Conservation (phyloP, 2,329 filamentous ascomycete species). For the Aspergillus arachidicola region DNA sequence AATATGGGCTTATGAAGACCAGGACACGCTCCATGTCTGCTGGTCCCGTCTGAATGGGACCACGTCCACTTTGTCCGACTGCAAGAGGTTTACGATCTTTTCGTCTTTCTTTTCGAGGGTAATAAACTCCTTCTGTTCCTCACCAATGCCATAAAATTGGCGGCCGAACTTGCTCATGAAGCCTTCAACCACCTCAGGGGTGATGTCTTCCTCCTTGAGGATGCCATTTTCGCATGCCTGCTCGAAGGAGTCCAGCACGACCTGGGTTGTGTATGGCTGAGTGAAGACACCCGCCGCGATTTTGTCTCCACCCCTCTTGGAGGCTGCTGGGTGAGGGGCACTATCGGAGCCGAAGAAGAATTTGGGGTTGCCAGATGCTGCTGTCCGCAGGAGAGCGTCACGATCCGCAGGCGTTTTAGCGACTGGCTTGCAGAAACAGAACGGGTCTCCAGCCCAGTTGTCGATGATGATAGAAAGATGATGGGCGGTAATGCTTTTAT, state of each 20-base stretch:
- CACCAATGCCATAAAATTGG: conserved; percentile 59
- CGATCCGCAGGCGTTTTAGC: conserved; percentile 73
- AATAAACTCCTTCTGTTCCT: conserved; percentile 54
- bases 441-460: conserved; percentile 70
- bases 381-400: conserved; percentile 68
- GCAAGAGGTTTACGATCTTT: conserved; percentile 58
- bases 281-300: conserved; percentile 64
- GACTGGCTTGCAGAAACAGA: conserved; percentile 79
- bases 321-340: conserved; percentile 64
- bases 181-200: conserved; percentile 55
- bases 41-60: conserved; percentile 68
- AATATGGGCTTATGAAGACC: conserved; percentile 25
- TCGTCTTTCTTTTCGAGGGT: conserved; percentile 59
- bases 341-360: conserved; percentile 74
- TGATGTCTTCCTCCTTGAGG: conserved; percentile 57
- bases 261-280: conserved; percentile 61
- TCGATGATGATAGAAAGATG: conserved; percentile 81
- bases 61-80: conserved; percentile 61
- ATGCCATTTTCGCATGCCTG: conserved; percentile 57
- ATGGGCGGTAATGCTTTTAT: conserved; percentile 77
- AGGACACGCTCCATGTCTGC: conserved; percentile 47
- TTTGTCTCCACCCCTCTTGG: conserved; percentile 57
- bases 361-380: conserved; percentile 56
- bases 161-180: conserved; percentile 62
- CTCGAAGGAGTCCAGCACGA: conserved; percentile 62